Conservation (phyloP, 495 filamentous ascomycete genomes). For the Glutinoglossum americanum region DNA sequence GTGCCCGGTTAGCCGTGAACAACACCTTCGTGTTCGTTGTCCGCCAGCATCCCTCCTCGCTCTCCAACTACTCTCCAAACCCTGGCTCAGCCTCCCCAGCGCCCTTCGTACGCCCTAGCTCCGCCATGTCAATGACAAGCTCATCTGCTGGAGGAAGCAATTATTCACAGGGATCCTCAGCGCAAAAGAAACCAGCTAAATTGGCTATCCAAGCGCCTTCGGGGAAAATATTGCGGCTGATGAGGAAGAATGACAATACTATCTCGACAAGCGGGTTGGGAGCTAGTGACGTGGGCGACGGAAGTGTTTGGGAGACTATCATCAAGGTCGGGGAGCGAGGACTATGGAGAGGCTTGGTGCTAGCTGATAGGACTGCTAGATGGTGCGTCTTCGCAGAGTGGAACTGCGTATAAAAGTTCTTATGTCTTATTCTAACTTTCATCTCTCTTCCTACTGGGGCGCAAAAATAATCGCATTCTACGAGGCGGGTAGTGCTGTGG, state of each 20-base stretch:
- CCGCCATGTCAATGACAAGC: constrained; percentile 63
- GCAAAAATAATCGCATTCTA: neutral
- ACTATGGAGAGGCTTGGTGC: constrained; percentile 76
- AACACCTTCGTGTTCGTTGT: constrained; percentile 97
- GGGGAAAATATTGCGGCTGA: constrained; percentile 85
- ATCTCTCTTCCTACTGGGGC: neutral
- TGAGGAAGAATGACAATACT: constrained; percentile 61
- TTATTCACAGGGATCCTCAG: neutral
- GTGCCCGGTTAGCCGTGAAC: constrained; percentile 62
- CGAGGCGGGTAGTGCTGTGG: neutral
- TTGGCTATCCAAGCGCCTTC: constrained; percentile 83
- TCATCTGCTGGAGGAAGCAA: constrained; percentile 31
- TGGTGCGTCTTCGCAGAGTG: constrained; percentile 99
- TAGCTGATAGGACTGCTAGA: constrained; percentile 82
- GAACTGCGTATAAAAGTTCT: constrained; percentile 34
- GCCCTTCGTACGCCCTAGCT: constrained; percentile 49
- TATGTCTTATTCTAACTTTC: neutral
- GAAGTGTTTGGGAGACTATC: constrained; percentile 88
- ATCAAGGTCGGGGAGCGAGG: constrained; percentile 89
- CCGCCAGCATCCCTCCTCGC: constrained; percentile 68
- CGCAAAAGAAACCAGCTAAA: constrained; percentile 62
- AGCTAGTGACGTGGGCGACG: constrained; percentile 41
- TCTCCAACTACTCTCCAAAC: constrained; percentile 26
- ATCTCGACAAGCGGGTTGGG: constrained; percentile 15
- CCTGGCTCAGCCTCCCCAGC: constrained; percentile 38